phyloP scores from a whole-genome alignment of 768 basidiomycete genomes.

The Amyloporia xantha region DNA sequence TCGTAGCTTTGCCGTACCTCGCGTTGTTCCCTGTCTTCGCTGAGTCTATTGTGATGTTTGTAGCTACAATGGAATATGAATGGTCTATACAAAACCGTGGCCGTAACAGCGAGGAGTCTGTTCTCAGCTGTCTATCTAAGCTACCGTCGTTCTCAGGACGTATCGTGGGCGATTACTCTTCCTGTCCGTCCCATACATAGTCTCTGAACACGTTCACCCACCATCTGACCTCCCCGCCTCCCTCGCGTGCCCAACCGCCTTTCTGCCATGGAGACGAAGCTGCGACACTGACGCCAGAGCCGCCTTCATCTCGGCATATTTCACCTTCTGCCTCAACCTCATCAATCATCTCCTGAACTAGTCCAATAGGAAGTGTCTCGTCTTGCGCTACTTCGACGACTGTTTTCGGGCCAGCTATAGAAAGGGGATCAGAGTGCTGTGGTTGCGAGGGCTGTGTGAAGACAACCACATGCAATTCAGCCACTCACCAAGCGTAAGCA shows the following conservation, averaged over 20 bases:
- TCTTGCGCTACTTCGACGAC: constrained; percentile 65
- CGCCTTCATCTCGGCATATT: constrained; percentile 72
- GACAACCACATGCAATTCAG: not conserved
- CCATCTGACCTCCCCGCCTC: constrained; percentile 63
- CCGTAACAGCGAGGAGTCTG: too few relatives aligned
- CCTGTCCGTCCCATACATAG: constrained; percentile 74
- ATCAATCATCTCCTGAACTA: constrained; percentile 73
- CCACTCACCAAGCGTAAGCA: constrained; percentile 36
- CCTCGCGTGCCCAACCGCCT: constrained; percentile 20
- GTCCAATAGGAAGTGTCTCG: constrained; percentile 65
- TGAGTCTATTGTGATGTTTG: not conserved
- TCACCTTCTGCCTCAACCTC: constrained; percentile 65
- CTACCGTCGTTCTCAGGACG: too few relatives aligned
- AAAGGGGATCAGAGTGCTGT: too few relatives aligned
- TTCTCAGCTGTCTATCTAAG: too few relatives aligned
- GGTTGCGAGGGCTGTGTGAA: not conserved
- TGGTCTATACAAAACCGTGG: not conserved
- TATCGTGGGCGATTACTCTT: constrained; percentile 1
- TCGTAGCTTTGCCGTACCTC: not conserved
- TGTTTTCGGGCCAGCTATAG: constrained; percentile 35
- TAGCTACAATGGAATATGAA: constrained; percentile 2
- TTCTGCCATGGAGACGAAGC: constrained; percentile 4
- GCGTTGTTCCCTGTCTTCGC: not conserved
- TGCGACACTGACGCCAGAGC: constrained; percentile 18
- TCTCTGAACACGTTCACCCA: constrained; percentile 58